Evolutionary conservation across 306 rosid species (phyloP).

Genomic region (Trifolium subterraneum): DNA sequence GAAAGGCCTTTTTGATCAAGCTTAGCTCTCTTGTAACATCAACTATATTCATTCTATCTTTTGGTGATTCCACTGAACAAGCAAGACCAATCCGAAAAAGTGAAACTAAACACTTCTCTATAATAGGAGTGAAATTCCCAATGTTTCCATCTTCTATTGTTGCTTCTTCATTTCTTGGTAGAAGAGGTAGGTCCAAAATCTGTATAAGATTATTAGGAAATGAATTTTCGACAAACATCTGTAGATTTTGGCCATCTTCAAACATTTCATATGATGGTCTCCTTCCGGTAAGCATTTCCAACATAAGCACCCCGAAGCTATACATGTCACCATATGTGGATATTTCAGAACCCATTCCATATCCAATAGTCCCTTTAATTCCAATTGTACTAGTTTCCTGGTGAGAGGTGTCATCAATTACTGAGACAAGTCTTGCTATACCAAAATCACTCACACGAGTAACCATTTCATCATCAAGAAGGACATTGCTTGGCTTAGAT

Average conservation of each 20-base stretch:
- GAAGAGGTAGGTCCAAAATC: not conserved
- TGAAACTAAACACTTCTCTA: not conserved
- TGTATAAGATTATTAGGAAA: not conserved
- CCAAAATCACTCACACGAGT: constrained; percentile 39
- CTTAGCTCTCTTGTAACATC: not conserved
- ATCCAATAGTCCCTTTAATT: constrained; percentile 37
- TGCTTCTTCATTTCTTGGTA: not conserved
- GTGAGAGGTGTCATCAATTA: not conserved
- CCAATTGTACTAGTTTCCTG: constrained; percentile 26
- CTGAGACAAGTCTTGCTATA: constrained; percentile 17
- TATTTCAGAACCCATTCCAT: not conserved
- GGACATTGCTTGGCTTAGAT: constrained; percentile 37
- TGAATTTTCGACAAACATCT: no score
- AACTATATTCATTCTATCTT: not conserved
- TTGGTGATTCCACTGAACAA: not conserved
- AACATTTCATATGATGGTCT: no score
- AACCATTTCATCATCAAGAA: constrained; percentile 29
- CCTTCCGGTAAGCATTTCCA: no score
- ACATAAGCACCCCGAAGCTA: no score
- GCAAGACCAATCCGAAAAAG: not conserved
- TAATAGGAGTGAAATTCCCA: not conserved
- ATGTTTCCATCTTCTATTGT: not conserved
- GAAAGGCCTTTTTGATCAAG: not conserved
- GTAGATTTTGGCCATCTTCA: no score
- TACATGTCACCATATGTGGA: no score